phyloP scores from a whole-genome alignment of 305 asterid species.

The Solanum hybrid region DNA sequence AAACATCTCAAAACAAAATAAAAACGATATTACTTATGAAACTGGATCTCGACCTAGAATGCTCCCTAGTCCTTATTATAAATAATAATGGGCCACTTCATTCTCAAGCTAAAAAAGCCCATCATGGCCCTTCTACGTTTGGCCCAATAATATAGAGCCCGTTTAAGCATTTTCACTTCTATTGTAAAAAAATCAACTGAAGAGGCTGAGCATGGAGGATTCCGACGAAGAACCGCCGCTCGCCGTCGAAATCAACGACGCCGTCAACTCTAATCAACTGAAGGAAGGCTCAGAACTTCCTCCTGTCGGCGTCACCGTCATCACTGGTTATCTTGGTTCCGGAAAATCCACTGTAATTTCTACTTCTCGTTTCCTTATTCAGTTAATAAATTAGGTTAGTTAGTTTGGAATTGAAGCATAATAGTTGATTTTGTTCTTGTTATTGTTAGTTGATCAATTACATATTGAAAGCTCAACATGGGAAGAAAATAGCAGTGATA shows the following conservation, averaged over 20 bases:
- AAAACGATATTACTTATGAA: background rate
- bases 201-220: conserved; percentile 38
- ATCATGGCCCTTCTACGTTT: background rate
- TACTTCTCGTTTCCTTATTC: background rate
- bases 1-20: background rate
- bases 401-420: background rate
- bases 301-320: conserved; percentile 87
- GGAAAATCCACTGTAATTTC: conserved; percentile 81
- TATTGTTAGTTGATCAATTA: conserved; percentile 63
- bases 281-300: conserved; percentile 25
- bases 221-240: conserved; percentile 81
- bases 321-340: conserved; percentile 96
- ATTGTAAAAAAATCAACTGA: background rate
- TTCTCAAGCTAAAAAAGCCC: background rate
- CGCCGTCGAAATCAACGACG: conserved; percentile 54
- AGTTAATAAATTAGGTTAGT: background rate
- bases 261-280: conserved; percentile 1
- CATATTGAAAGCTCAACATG: conserved; percentile 68
- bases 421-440: background rate
- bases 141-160: background rate
- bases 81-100: background rate
- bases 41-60: background rate
- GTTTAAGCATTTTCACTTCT: background rate
- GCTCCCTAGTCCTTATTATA: background rate
- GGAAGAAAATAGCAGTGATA: conserved; percentile 89